Percentiles rank a stretch among this genome's conserved stretches.
Conservation (phyloP, 148 eudicot genomes). For the Spergularia marina region DNA sequence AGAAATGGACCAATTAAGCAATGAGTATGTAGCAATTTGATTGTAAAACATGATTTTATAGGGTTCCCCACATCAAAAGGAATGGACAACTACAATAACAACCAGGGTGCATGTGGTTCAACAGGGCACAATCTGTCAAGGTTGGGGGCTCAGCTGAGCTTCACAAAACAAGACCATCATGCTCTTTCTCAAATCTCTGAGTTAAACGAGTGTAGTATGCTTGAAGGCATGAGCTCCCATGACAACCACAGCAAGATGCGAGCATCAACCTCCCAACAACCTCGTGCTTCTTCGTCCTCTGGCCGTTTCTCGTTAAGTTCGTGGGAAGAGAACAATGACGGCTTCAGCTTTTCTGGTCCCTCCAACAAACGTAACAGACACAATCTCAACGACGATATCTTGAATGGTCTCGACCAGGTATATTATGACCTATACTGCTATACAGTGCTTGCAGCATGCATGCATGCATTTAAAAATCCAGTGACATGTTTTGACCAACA, state of each 20-base stretch:
- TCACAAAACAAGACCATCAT: slow-evolving; percentile 46
- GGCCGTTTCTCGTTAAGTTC: slow-evolving; percentile 38
- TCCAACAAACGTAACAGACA: slow-evolving; percentile 39
- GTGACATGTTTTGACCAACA: too few species aligned
- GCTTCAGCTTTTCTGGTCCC: slow-evolving; percentile 37
- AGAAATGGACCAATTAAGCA: neutral
- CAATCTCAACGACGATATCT: slow-evolving; percentile 24
- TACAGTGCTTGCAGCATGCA: neutral
- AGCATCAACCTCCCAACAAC: slow-evolving; percentile 23
- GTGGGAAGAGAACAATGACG: slow-evolving; percentile 45
- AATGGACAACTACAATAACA: slow-evolving; percentile 33
- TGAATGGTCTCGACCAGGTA: slow-evolving; percentile 22
- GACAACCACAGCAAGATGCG: slow-evolving; percentile 26
- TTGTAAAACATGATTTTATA: slow-evolving; percentile 2
- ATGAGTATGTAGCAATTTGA: neutral
- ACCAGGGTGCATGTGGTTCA: slow-evolving; percentile 12
- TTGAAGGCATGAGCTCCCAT: slow-evolving; percentile 22
- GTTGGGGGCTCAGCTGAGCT: slow-evolving; percentile 61
- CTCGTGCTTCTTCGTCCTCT: slow-evolving; percentile 14
- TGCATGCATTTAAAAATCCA: too few species aligned
- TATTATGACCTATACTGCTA: too few species aligned
- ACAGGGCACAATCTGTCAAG: slow-evolving; percentile 39
- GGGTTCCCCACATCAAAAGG: slow-evolving; percentile 49
- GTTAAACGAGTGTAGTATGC: slow-evolving; percentile 35
- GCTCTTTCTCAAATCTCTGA: slow-evolving; percentile 53